A percentile compares a stretch with the other conserved stretches of the same genome.
Evolutionary conservation across 306 rosid species (phyloP).

Genomic region (Vicia faba): DNA sequence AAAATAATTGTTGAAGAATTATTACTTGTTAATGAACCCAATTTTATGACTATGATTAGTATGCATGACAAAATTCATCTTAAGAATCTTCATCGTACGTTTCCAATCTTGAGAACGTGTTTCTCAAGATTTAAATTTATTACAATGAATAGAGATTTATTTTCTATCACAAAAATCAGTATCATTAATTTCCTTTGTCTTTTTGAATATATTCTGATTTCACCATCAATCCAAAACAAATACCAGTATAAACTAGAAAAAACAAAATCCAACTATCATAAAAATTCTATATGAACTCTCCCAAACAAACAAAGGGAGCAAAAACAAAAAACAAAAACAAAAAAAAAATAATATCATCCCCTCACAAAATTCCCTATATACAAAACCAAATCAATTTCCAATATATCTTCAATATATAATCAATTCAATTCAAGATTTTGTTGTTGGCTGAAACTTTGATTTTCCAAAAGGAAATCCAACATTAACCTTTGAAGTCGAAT

Average conservation of each 20-base stretch:
- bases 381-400: slow-evolving; percentile 40
- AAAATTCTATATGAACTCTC: slow-evolving; percentile 28
- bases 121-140: too few relatives aligned
- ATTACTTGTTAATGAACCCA: too few relatives aligned
- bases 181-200: slow-evolving; percentile 15
- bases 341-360: slow-evolving; percentile 1
- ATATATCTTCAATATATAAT: slow-evolving; percentile 10
- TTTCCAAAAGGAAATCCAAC: slow-evolving; percentile 50
- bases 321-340: background rate
- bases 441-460: slow-evolving; percentile 48
- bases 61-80: too few relatives aligned
- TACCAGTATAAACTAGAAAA: too few relatives aligned
- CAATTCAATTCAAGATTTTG: slow-evolving; percentile 43
- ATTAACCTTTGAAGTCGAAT: slow-evolving; percentile 29
- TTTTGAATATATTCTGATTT: slow-evolving; percentile 10
- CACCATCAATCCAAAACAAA: slow-evolving; percentile 28
- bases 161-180: slow-evolving; percentile 28
- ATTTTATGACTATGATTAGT: too few relatives aligned
- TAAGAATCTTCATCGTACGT: too few relatives aligned
- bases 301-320: background rate
- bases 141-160: too few relatives aligned
- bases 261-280: slow-evolving; percentile 34
- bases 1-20: too few relatives aligned
- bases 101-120: too few relatives aligned
- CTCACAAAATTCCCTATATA: slow-evolving; percentile 41